Conservation (phyloP, 208 protist species). For the Crithidia sp. region DNA sequence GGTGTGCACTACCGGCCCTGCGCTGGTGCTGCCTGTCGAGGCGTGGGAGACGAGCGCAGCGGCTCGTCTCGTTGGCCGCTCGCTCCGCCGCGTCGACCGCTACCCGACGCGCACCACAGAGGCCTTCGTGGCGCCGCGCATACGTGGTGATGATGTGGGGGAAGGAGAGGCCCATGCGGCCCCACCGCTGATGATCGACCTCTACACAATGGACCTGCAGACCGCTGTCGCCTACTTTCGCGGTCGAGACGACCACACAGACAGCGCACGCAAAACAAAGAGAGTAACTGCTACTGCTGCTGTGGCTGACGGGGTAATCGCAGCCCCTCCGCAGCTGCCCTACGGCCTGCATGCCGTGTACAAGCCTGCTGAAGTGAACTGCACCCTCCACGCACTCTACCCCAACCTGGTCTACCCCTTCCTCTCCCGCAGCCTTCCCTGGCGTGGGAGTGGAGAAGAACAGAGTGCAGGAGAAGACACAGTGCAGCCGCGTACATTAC, state of each 20-base stretch:
- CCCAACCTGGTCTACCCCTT: constrained; percentile 54
- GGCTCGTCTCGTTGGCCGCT: constrained; percentile 64
- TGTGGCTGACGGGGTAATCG: constrained; percentile 3
- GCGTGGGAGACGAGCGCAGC: constrained; percentile 16
- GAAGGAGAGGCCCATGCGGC: background rate
- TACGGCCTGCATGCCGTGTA: constrained; percentile 64
- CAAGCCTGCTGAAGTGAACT: constrained; percentile 68
- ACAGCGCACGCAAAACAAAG: background rate
- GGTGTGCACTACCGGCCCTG: background rate
- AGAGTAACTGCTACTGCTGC: background rate
- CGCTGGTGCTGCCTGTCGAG: background rate
- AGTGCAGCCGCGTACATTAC: too few relatives aligned
- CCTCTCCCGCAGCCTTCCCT: constrained; percentile 38
- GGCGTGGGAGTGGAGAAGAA: constrained; percentile 15
- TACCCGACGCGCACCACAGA: constrained; percentile 66
- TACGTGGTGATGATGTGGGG: constrained; percentile 14
- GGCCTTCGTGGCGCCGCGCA: constrained; percentile 50
- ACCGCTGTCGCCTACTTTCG: constrained; percentile 17
- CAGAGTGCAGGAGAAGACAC: too few relatives aligned
- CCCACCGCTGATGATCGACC: constrained; percentile 40
- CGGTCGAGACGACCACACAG: background rate
- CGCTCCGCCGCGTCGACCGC: constrained; percentile 52
- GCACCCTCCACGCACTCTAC: constrained; percentile 64
- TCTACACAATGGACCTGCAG: constrained; percentile 45
- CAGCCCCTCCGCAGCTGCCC: constrained; percentile 36